A percentile compares a stretch with the other conserved stretches of the same genome.
These are phyloP conservation scores for Penicillium atrosanguineum DNA, from an alignment of 495 filamentous ascomycete species.

Conservation along the genomic window DNA sequence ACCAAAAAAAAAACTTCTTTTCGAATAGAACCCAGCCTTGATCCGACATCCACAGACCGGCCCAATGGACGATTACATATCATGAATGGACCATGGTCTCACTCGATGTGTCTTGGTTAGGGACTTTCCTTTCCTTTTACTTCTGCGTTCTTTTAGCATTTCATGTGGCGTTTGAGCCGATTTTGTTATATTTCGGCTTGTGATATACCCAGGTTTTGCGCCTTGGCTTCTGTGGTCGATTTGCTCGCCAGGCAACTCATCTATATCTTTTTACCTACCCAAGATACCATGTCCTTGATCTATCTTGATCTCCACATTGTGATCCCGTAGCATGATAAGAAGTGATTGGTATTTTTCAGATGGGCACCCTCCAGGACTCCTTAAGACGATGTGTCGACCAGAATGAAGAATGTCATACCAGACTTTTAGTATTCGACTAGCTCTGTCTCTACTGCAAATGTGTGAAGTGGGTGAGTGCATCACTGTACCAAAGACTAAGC, in stretches of 20 bases:
- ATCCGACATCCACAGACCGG: not conserved
- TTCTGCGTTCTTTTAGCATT: conserved; percentile 6
- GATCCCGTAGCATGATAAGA: not conserved
- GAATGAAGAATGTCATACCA: not conserved
- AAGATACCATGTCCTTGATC: not conserved
- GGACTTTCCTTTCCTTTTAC: not conserved
- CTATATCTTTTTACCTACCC: not conserved
- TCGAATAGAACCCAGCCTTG: not conserved
- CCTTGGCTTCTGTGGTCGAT: conserved; percentile 16
- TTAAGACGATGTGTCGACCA: not conserved
- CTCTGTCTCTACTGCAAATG: not conserved
- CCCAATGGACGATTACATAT: not conserved
- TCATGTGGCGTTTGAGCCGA: conserved; percentile 11
- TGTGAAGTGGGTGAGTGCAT: not conserved
- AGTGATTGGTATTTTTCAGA: not conserved
- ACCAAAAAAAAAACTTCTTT: not conserved
- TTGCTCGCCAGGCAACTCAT: conserved; percentile 14
- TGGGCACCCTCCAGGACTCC: too few species aligned
- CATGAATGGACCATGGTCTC: not conserved
- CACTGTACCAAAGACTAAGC: not conserved
- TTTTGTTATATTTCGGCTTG: conserved; percentile 16
- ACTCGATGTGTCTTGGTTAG: not conserved
- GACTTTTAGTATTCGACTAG: not conserved
- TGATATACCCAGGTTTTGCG: conserved; percentile 24
- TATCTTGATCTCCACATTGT: not conserved